Percentiles rank a stretch among this genome's conserved stretches.
Evolutionary conservation across 2,329 filamentous ascomycete species (phyloP).

Genomic region (Penicillium freii): DNA sequence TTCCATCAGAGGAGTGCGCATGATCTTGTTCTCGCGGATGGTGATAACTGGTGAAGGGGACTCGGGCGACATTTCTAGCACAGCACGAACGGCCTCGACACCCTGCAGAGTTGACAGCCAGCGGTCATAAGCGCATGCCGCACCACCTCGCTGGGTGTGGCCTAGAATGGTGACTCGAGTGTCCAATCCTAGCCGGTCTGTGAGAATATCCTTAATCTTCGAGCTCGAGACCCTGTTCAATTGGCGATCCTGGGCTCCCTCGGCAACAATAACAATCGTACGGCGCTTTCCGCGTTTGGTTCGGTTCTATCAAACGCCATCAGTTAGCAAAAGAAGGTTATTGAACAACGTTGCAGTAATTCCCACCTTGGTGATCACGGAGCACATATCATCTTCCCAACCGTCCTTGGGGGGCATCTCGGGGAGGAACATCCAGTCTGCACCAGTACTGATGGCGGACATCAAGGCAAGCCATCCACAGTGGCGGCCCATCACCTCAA

Average conservation of each 20-base stretch:
- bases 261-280: constrained; percentile 96
- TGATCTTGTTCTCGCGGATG: constrained; percentile 97
- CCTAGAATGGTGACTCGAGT: constrained; percentile 93
- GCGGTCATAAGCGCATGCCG: constrained; percentile 89
- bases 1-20: constrained; percentile 82
- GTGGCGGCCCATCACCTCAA: constrained; percentile 97
- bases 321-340: background rate
- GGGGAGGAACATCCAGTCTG: constrained; percentile 95
- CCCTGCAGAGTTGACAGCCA: constrained; percentile 91
- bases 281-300: constrained; percentile 81
- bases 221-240: constrained; percentile 78
- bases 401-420: constrained; percentile 84
- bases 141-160: constrained; percentile 94
- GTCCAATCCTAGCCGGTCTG: constrained; percentile 75
- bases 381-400: constrained; percentile 87
- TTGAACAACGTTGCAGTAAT: constrained; percentile 21
- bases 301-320: constrained; percentile 62
- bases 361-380: constrained; percentile 66
- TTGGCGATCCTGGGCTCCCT: constrained; percentile 83
- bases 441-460: constrained; percentile 90
- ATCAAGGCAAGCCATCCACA: constrained; percentile 97
- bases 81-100: constrained; percentile 88
- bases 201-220: constrained; percentile 85
- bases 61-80: constrained; percentile 83
- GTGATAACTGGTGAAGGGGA: constrained; percentile 93